Evolutionary conservation across 1,284 basidiomycete genomes (phyloP).

Genomic region (Crucibulum parvulum): DNA sequence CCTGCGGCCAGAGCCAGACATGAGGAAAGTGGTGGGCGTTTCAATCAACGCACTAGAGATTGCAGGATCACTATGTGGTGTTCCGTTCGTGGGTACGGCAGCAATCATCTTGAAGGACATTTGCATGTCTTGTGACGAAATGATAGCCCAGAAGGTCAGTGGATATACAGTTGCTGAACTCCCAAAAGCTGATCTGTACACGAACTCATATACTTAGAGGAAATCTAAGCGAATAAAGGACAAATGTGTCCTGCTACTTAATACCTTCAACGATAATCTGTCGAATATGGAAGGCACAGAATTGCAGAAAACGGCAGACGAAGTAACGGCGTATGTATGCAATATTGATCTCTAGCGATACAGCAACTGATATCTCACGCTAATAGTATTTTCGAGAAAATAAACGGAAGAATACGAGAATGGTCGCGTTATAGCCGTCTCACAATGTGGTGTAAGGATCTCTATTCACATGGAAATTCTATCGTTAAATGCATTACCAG

Average conservation of each 20-base stretch:
- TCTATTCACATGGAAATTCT: background rate
- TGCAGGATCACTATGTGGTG: conserved; percentile 46
- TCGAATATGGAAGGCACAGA: conserved; percentile 43
- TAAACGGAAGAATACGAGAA: conserved; percentile 40
- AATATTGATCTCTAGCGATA: background rate
- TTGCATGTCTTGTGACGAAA: conserved; percentile 45
- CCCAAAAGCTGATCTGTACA: background rate
- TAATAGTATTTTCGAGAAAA: conserved; percentile 43
- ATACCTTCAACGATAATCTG: conserved; percentile 44
- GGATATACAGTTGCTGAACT: conserved; percentile 2
- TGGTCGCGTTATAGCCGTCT: conserved; percentile 45
- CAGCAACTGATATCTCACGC: no score
- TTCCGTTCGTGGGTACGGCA: conserved; percentile 49
- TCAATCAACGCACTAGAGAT: conserved; percentile 43
- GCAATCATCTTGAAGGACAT: conserved; percentile 49
- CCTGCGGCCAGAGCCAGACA: conserved; percentile 7
- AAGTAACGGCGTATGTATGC: conserved; percentile 48
- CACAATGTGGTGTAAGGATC: conserved; percentile 42
- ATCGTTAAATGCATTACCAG: conserved; percentile 30
- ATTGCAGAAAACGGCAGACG: conserved; percentile 46
- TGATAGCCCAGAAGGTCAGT: conserved; percentile 52
- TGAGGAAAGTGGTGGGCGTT: conserved; percentile 30
- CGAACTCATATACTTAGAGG: conserved; percentile 31
- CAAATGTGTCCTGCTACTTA: conserved; percentile 47
- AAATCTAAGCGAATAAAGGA: conserved; percentile 46